Base-by-base conservation (phyloP, 176 grass and related monocot species). In the Miscanthus lutarioriparius region DNA sequence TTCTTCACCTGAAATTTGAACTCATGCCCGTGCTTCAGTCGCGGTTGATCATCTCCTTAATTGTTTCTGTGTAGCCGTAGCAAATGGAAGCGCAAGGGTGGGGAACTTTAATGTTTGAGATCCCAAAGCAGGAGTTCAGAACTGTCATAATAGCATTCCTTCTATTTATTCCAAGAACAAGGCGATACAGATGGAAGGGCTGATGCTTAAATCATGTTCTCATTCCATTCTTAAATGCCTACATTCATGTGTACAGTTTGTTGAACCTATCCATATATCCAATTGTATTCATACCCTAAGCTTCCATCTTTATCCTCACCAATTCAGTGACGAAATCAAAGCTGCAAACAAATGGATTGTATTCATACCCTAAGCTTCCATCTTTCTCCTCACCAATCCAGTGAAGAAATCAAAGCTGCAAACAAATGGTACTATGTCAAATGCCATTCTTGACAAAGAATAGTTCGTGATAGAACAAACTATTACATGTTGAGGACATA, bases 271-370 rank as follows among this genome's bases (percentile, higher is more conserved):
- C 15, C 44, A 49, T 10, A 7, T 5, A 49, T 22, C 45, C 35
- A 44, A 77, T 22, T 69, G 36, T 72, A 77, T 36, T 35, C 32
- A 19, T 35, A 1, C 37, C 12, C 76, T 91, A 79, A 77, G 70
- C 76, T 45, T 83, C 53, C 54, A 99, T 87, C 74, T 94, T 99
- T 76, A 88, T 96, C 86, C 91, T 89, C 69, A 96, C 93, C 75
- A 99, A 89, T 82, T 93, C 96, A 66, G 74, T 89, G 72, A 99
- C 96, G 88, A 99, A 99, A 90, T 94, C 96, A 91, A 99, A 96
- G 75, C 93, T 96, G 91, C 84, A 89, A 74, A 85, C 54, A 45
- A 36, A 78, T 74, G 15, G 33, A 30, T 30, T 30, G 12, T 32
- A 33, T 3, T 35, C 32, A 19, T 35, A 1, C 37, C 12, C 76